phyloP scores from a whole-genome alignment of 2,329 filamentous ascomycete genomes.

The Elsinoe arachidis region DNA sequence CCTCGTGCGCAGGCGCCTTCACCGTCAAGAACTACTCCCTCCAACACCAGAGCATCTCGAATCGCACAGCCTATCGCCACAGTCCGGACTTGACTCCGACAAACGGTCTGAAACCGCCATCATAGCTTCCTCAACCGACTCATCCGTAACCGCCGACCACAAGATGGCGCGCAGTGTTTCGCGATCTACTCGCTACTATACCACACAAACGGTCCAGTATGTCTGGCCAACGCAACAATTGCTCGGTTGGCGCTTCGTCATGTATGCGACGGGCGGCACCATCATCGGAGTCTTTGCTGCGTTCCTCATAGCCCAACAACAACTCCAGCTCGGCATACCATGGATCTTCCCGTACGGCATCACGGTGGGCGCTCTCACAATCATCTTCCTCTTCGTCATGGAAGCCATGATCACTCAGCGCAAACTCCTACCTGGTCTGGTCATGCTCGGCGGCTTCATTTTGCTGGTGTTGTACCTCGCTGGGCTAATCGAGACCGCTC shows the following conservation, averaged over 20 bases:
- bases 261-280: conserved; percentile 49
- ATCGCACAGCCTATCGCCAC: not conserved
- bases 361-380: conserved; percentile 46
- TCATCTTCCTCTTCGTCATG: conserved; percentile 52
- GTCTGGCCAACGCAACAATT: conserved; percentile 58
- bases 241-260: conserved; percentile 56
- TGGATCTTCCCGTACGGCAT: conserved; percentile 60
- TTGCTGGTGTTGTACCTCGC: conserved; percentile 54
- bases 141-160: conserved; percentile 7
- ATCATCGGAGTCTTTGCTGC: conserved; percentile 53
- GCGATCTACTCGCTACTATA: conserved; percentile 12
- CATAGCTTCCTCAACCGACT: conserved; percentile 8
- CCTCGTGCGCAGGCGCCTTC: not conserved
- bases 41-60: too few species aligned
- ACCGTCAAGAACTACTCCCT: not conserved
- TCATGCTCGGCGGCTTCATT: conserved; percentile 53
- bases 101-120: conserved; percentile 6
- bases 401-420: conserved; percentile 48
- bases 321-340: conserved; percentile 48
- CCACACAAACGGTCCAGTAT: conserved; percentile 31
- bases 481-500: conserved; percentile 53
- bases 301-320: conserved; percentile 51
- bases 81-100: not conserved
- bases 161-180: conserved; percentile 13
- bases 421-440: conserved; percentile 49